Evolutionary conservation across 306 rosid genomes (phyloP).

Genomic region (Prunus kanzakura): DNA sequence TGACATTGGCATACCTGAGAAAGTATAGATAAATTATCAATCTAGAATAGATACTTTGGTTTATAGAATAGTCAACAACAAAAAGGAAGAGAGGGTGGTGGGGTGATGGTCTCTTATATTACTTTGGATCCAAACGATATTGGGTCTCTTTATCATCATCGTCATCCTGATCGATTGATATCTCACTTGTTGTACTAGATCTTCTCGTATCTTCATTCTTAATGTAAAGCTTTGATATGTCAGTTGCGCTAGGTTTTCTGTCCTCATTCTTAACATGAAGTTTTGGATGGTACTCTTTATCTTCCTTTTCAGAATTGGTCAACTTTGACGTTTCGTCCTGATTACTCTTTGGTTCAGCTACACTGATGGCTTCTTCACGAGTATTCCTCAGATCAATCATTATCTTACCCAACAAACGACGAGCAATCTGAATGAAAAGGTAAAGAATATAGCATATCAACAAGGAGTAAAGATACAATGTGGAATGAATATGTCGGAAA

Average conservation of each 20-base stretch:
- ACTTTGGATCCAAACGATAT: constrained; percentile 99
- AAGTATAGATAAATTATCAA: constrained; percentile 18
- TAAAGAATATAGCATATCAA: constrained; percentile 6
- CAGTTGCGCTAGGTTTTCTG: constrained; percentile 41
- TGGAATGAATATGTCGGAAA: not conserved
- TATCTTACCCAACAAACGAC: constrained; percentile 91
- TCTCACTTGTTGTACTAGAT: constrained; percentile 42
- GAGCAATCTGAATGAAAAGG: constrained; percentile 68
- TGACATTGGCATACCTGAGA: constrained; percentile 95
- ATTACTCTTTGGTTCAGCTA: constrained; percentile 71
- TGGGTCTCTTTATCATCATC: constrained; percentile 91
- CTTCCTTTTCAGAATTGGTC: constrained; percentile 48
- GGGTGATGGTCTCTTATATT: constrained; percentile 13
- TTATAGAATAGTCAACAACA: constrained; percentile 3
- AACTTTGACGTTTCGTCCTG: constrained; percentile 47
- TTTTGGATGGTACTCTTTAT: constrained; percentile 50
- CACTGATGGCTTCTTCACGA: constrained; percentile 92
- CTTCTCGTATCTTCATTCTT: constrained; percentile 70
- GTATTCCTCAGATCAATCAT: constrained; percentile 93
- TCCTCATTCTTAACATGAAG: constrained; percentile 57
- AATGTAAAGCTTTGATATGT: constrained; percentile 31
- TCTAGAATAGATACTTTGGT: not conserved
- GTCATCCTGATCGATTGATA: constrained; percentile 80
- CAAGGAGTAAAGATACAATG: not conserved
- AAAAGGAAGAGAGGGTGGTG: not conserved